Evolutionary conservation across 306 rosid species (phyloP), one percentile per base, ranked within the genome.

Genomic region (Lotus japonicus): DNA sequence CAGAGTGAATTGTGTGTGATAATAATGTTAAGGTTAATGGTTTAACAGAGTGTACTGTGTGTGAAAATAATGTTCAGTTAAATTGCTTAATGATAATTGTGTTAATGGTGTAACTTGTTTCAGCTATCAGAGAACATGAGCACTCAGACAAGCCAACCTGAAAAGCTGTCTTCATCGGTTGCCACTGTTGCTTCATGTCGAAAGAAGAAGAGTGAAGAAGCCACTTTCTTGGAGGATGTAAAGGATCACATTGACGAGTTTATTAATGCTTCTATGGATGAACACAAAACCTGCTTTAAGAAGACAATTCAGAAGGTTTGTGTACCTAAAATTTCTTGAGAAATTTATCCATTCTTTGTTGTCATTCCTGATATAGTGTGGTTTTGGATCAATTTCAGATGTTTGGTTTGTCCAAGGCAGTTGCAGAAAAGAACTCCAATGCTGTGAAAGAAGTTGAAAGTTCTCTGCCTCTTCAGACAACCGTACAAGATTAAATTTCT

Each of bases 231-330:
- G 80, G 88, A 87, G 72, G 96, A 92, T 74, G 26, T 89, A 60
- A 87, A 87, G 76, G 96, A 89, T 78, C 98, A 89, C 71, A 82
- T 89, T 43, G 96, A 92, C 43, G 95, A 92, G 69, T 92, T 92
- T 70, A 72, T 87, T 39, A 15, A 84, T 58, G 89, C 96, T 42
- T 92, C 98, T 14, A 84, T 86, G 95, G 95, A 92, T 51, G 96
- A 92, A 68, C 98, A 92, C 65, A 85, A 84, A 73, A 80, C 83
- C 46, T 87, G 98, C 82, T 89, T 89, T 75, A 75, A 81, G 83
- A 89, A 92, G 66, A 89, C 92, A 43, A 55, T 89, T 9, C 50
- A 83, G 28, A 92, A 89, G 89, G 98, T 92, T 57, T 9, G 55
- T 21, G 26, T 38, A 0, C 28, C 50, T 48, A 3, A 43, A 63